Percentiles rank a stretch among this genome's conserved stretches.
These are phyloP conservation scores for Halophytophthora batemanensis DNA, from an alignment of 352 stramenopile species.

Conservation along the genomic window DNA sequence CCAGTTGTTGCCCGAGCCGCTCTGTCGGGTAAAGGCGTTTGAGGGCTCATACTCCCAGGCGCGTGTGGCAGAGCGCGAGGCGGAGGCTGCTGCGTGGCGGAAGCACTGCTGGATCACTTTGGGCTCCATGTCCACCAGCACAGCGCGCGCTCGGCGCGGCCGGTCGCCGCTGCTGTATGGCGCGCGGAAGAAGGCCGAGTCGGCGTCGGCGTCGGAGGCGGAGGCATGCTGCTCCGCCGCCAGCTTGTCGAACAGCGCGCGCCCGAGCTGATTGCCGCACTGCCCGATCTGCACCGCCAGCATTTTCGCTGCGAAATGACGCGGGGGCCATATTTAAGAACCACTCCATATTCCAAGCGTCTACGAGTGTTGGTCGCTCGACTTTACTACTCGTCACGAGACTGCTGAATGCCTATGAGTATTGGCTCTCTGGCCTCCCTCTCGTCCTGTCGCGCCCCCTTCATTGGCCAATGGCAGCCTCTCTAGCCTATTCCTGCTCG, in stretches of 20 bases:
- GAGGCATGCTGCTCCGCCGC: constrained; percentile 26
- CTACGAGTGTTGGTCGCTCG: too few species aligned
- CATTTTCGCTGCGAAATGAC: too few species aligned
- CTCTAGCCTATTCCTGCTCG: too few species aligned
- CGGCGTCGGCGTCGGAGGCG: neutral
- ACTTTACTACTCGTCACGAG: too few species aligned
- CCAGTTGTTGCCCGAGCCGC: constrained; percentile 82
- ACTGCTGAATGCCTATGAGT: too few species aligned
- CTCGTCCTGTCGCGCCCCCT: too few species aligned
- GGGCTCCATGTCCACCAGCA: constrained; percentile 85
- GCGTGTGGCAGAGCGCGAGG: neutral
- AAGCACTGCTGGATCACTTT: constrained; percentile 67
- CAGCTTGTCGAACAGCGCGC: constrained; percentile 59
- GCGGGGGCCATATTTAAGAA: too few species aligned
- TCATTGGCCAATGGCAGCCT: too few species aligned
- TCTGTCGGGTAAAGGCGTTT: constrained; percentile 58
- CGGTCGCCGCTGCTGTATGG: constrained; percentile 9
- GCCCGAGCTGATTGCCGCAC: constrained; percentile 75
- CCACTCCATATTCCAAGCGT: too few species aligned
- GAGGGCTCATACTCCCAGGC: constrained; percentile 43
- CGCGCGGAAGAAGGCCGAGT: constrained; percentile 40
- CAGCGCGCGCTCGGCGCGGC: constrained; percentile 39
- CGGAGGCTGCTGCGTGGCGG: neutral
- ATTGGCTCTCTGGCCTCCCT: too few species aligned
- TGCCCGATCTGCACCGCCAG: constrained; percentile 74